A percentile compares a stretch with the other conserved stretches of the same genome.
phyloP scores from a whole-genome alignment of 495 filamentous ascomycete species.

The Penicillium egyptiacum region DNA sequence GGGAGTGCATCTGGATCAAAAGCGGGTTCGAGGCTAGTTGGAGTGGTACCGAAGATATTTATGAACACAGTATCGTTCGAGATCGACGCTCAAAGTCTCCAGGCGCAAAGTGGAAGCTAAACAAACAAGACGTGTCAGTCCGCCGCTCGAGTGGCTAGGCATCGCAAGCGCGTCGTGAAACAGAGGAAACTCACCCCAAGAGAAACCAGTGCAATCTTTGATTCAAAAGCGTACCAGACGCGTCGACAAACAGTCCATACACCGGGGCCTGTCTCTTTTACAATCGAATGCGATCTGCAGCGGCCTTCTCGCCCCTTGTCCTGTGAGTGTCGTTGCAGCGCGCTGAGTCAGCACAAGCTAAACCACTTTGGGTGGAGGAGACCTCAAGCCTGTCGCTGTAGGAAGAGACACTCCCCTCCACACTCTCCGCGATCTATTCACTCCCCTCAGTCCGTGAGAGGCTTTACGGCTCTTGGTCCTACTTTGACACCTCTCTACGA shows the following conservation, averaged over 20 bases:
- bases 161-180: constrained; percentile 28
- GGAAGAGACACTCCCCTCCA: constrained; percentile 27
- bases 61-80: not conserved
- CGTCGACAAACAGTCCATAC: constrained; percentile 38
- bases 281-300: constrained; percentile 40
- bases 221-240: constrained; percentile 31
- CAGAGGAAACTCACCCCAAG: constrained; percentile 27
- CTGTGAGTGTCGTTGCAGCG: constrained; percentile 45
- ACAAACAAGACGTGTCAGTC: constrained; percentile 23
- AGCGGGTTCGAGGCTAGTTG: not conserved
- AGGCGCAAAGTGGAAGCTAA: constrained; percentile 24
- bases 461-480: constrained; percentile 7
- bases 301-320: constrained; percentile 36
- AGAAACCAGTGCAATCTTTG: constrained; percentile 15
- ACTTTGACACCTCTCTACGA: not conserved
- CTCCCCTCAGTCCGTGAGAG: constrained; percentile 13
- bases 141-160: constrained; percentile 14
- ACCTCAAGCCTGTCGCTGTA: constrained; percentile 22
- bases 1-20: constrained; percentile 30
- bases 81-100: constrained; percentile 8
- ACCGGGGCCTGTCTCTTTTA: constrained; percentile 28
- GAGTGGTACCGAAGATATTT: not conserved
- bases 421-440: constrained; percentile 20
- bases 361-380: constrained; percentile 37
- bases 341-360: constrained; percentile 49